A percentile compares a stretch with the other conserved stretches of the same genome.
These are phyloP conservation scores for Chlamydomonas incerta DNA, from an alignment of 139 green algal species.

Conservation along the genomic window DNA sequence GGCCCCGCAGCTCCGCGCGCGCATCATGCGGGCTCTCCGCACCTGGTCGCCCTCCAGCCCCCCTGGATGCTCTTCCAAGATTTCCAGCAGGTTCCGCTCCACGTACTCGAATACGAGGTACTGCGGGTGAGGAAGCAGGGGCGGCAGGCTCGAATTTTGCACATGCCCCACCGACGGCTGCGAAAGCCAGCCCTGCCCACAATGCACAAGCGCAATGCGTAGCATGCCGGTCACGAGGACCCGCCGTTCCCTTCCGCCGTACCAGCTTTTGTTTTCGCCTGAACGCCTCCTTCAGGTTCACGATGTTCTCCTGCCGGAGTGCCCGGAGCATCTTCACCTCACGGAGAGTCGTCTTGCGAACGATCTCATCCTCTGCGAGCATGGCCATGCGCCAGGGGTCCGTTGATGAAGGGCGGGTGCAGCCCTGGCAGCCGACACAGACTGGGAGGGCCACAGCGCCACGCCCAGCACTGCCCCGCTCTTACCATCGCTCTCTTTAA, in stretches of 20 bases:
- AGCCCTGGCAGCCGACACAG: no score
- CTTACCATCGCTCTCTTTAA: slow-evolving; percentile 86
- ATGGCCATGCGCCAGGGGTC: neutral
- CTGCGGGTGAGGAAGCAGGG: slow-evolving; percentile 56
- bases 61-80: slow-evolving; percentile 76
- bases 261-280: slow-evolving; percentile 82
- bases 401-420: no score
- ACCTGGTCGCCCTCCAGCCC: slow-evolving; percentile 70
- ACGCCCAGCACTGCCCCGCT: neutral
- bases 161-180: no score
- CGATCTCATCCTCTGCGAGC: slow-evolving; percentile 80
- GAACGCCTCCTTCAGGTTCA: slow-evolving; percentile 93
- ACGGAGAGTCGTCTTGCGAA: slow-evolving; percentile 87
- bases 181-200: no score
- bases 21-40: no score
- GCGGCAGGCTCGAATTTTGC: no score
- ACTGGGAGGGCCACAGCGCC: no score
- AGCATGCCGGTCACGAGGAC: no score
- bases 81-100: slow-evolving; percentile 85
- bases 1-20: no score
- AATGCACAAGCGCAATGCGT: no score
- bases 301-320: slow-evolving; percentile 87
- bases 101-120: slow-evolving; percentile 96
- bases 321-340: slow-evolving; percentile 89
- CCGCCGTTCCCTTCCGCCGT: neutral